phyloP scores from a whole-genome alignment of 225 moss, liverwort and hornwort genomes.

The Sphagnum tenellum region DNA sequence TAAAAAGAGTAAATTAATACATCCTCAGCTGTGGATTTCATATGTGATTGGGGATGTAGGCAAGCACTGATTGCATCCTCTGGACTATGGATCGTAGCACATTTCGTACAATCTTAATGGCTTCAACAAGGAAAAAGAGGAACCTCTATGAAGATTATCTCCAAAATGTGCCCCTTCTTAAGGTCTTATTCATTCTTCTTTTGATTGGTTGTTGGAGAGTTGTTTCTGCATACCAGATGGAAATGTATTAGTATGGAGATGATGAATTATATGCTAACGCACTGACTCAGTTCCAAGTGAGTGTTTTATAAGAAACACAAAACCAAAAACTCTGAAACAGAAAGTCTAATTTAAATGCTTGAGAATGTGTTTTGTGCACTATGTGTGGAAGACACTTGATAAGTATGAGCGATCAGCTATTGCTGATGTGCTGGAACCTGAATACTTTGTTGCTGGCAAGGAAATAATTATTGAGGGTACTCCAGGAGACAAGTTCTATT shows the following conservation, averaged over 20 bases:
- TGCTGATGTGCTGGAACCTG: constrained; percentile 81
- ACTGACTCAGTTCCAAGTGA: too few species aligned
- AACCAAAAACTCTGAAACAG: too few species aligned
- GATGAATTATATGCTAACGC: too few species aligned
- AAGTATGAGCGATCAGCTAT: constrained; percentile 79
- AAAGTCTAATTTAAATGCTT: too few species aligned
- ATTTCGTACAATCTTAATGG: constrained; percentile 76
- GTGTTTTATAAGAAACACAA: too few species aligned
- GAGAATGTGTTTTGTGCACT: background rate
- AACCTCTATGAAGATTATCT: constrained; percentile 76
- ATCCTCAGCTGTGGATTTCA: too few species aligned
- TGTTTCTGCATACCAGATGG: too few species aligned
- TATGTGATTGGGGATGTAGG: constrained; percentile 27
- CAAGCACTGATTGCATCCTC: constrained; percentile 70
- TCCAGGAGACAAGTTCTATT: constrained; percentile 81
- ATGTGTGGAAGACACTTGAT: constrained; percentile 40
- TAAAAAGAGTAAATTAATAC: too few species aligned
- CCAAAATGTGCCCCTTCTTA: constrained; percentile 62
- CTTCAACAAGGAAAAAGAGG: constrained; percentile 66
- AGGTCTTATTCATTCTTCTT: constrained; percentile 22
- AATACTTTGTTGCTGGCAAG: constrained; percentile 53
- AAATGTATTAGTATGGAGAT: too few species aligned
- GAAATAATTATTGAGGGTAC: constrained; percentile 69
- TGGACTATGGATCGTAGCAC: constrained; percentile 91
- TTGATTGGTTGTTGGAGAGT: background rate